Conservation (phyloP, 2,329 filamentous ascomycete genomes). For the Waltergamsia citrina region DNA sequence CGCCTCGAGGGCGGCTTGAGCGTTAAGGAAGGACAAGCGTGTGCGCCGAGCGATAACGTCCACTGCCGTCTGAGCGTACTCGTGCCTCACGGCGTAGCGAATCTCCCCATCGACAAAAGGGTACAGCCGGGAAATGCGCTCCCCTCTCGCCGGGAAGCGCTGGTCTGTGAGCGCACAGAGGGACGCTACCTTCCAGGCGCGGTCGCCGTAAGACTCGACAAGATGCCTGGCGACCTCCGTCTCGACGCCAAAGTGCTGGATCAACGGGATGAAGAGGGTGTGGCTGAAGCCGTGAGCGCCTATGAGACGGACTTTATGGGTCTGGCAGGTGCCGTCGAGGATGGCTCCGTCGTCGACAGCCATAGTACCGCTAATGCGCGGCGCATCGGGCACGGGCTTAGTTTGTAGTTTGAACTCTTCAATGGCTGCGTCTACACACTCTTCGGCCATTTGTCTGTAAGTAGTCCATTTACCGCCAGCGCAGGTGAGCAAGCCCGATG, state of each 20-base stretch:
- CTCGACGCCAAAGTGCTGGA: conserved; percentile 87
- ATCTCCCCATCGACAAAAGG: conserved; percentile 90
- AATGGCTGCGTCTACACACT: conserved; percentile 75
- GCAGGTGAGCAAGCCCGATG: conserved; percentile 72
- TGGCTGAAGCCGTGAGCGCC: conserved; percentile 84
- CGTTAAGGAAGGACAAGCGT: conserved; percentile 81
- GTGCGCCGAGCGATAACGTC: conserved; percentile 82
- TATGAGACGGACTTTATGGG: conserved; percentile 70
- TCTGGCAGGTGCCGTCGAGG: conserved; percentile 63
- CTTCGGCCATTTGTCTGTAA: conserved; percentile 87
- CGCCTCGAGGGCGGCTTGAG: conserved; percentile 80
- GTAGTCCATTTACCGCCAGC: conserved; percentile 91
- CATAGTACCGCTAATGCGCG: conserved; percentile 61
- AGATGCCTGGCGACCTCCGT: conserved; percentile 88
- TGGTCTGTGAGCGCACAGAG: conserved; percentile 67
- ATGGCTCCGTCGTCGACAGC: conserved; percentile 59
- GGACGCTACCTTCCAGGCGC: conserved; percentile 82
- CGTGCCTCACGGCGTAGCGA: conserved; percentile 76
- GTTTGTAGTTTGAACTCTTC: conserved; percentile 55
- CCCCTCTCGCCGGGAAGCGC: conserved; percentile 75
- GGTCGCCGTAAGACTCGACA: conserved; percentile 79
- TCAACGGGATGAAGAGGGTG: conserved; percentile 86
- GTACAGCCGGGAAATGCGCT: conserved; percentile 71
- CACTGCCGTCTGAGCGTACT: conserved; percentile 85
- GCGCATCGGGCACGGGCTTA: conserved; percentile 46